These are phyloP conservation scores for Penicillium oxalicum DNA, from an alignment of 2,329 filamentous ascomycete species.

Conservation along the genomic window DNA sequence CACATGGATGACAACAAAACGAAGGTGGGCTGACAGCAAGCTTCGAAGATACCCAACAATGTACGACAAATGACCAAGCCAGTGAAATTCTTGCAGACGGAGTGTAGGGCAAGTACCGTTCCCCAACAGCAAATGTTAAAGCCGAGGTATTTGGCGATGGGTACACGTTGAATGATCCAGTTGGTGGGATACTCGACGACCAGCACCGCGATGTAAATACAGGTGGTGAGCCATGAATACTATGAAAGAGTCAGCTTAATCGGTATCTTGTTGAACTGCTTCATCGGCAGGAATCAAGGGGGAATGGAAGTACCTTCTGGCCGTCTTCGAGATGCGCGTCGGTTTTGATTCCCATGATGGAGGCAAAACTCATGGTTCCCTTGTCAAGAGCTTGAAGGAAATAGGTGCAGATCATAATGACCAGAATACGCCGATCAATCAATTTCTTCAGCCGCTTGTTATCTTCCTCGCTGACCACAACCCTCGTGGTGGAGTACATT, in stretches of 20 bases:
- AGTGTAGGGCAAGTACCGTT: conserved; percentile 53
- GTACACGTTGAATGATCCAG: conserved; percentile 57
- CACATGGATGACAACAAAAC: conserved; percentile 63
- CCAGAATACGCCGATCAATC: conserved; percentile 63
- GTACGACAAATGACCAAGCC: conserved; percentile 57
- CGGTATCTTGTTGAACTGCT: too few species aligned
- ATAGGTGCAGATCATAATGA: conserved; percentile 68
- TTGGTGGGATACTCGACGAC: conserved; percentile 69
- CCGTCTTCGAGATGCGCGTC: conserved; percentile 43
- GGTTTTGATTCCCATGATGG: conserved; percentile 38
- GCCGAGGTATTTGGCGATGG: conserved; percentile 61
- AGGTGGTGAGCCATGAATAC: conserved; percentile 67
- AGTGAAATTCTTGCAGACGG: conserved; percentile 55
- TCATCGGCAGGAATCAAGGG: not conserved
- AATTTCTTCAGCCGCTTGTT: conserved; percentile 56
- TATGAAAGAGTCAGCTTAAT: conserved; percentile 26
- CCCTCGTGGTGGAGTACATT: conserved; percentile 55
- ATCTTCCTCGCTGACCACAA: conserved; percentile 53
- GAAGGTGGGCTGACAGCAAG: conserved; percentile 63
- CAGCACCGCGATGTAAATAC: conserved; percentile 67
- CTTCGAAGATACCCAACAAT: conserved; percentile 65
- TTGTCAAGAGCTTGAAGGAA: conserved; percentile 55
- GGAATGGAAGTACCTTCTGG: conserved; percentile 26
- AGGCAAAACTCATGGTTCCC: conserved; percentile 38
- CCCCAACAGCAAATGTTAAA: conserved; percentile 63